phyloP scores from a whole-genome alignment of 2,329 filamentous ascomycete species.

The Bipolaris bicolor region DNA sequence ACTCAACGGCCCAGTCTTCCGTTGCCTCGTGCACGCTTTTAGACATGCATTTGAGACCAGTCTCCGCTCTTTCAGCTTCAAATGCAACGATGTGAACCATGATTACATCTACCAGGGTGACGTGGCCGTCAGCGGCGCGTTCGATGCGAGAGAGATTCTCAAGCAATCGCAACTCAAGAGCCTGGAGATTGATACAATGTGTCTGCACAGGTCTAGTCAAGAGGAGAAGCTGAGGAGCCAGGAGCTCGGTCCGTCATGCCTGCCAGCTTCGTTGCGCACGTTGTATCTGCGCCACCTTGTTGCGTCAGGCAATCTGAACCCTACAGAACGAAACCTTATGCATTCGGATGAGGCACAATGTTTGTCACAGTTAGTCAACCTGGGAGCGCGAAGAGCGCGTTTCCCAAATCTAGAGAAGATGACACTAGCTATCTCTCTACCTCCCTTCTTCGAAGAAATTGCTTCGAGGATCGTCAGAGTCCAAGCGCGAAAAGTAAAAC shows the following conservation, averaged over 20 bases:
- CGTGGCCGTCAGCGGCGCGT: not conserved
- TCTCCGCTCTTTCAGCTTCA: constrained; percentile 12
- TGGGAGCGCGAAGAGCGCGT: constrained; percentile 7
- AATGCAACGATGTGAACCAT: constrained; percentile 2
- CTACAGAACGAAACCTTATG: constrained; percentile 12
- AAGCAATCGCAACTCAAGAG: constrained; percentile 11
- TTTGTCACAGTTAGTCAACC: constrained; percentile 12
- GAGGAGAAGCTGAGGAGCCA: constrained; percentile 9
- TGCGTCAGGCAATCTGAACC: constrained; percentile 4
- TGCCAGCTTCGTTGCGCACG: constrained; percentile 13
- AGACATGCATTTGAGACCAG: constrained; percentile 12
- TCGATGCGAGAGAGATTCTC: constrained; percentile 9
- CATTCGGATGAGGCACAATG: constrained; percentile 19
- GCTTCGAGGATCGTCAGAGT: constrained; percentile 11
- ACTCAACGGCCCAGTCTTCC: constrained; percentile 7
- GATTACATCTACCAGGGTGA: not conserved
- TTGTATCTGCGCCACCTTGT: constrained; percentile 16
- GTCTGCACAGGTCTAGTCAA: constrained; percentile 9
- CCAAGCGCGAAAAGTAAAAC: constrained; percentile 7
- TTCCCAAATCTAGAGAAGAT: constrained; percentile 11
- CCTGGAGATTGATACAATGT: constrained; percentile 16
- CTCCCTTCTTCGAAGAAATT: constrained; percentile 11
- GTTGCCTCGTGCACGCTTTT: constrained; percentile 12
- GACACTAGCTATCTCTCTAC: constrained; percentile 11
- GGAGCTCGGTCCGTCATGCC: constrained; percentile 8